A percentile compares a stretch with the other conserved stretches of the same genome.
These are phyloP conservation scores for Solanum corneliomulleri DNA, from an alignment of 257 asterid species.

Conservation along the genomic window DNA sequence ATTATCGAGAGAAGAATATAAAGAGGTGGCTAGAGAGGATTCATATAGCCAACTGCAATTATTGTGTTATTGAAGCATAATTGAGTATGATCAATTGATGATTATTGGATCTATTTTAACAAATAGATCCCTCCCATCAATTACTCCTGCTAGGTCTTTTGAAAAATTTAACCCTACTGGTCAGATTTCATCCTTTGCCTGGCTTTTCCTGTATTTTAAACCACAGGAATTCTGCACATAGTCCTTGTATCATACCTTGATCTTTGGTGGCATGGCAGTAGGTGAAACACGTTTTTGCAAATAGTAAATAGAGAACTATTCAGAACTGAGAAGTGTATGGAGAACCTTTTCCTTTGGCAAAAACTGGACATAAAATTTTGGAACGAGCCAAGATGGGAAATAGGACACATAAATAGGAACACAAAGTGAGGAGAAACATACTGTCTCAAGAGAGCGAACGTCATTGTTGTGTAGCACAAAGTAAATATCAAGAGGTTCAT, in stretches of 20 bases:
- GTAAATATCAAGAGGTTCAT: not conserved
- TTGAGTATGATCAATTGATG: not conserved
- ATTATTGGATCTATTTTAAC: not conserved
- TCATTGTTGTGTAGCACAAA: not conserved
- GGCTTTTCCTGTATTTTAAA: not conserved
- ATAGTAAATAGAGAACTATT: not conserved
- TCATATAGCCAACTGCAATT: not conserved
- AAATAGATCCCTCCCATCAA: not conserved
- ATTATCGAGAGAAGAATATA: not conserved
- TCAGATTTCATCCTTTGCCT: not conserved
- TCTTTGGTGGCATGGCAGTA: not conserved
- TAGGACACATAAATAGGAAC: not conserved
- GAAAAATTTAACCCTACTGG: not conserved
- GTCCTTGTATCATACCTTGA: not conserved
- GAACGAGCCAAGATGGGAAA: not conserved
- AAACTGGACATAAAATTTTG: not conserved
- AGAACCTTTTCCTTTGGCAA: not conserved
- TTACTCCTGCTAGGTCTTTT: not conserved
- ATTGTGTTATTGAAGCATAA: not conserved
- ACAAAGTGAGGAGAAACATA: not conserved
- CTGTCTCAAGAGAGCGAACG: not conserved
- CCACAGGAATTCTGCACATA: not conserved
- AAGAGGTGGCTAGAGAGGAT: not conserved
- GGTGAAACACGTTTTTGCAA: not conserved
- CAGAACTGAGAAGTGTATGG: not conserved